Evolutionary conservation across 1,284 basidiomycete genomes (phyloP).

Genomic region (Cryptococcus sp.): DNA sequence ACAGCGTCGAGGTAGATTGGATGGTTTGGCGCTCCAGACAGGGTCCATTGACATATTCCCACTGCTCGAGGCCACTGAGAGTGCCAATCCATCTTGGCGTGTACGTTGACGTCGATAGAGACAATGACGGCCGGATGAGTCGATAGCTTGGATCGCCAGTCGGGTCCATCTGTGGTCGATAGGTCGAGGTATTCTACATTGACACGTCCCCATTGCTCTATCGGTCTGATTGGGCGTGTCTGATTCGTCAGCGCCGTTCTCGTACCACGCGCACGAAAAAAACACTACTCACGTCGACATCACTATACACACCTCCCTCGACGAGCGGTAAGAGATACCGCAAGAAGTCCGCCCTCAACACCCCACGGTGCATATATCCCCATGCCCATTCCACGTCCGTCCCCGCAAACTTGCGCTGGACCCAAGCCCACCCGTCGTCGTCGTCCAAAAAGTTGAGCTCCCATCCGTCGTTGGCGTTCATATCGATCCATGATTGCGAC

Average conservation of each 20-base stretch:
- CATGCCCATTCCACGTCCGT: conserved; percentile 39
- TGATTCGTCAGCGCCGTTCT: conserved; percentile 6
- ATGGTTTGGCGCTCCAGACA: conserved; percentile 41
- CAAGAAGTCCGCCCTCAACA: conserved; percentile 46
- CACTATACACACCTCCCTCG: conserved; percentile 46
- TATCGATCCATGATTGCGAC: conserved; percentile 19
- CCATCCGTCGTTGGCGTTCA: conserved; percentile 36
- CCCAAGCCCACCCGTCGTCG: conserved; percentile 32
- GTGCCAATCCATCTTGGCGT: conserved; percentile 23
- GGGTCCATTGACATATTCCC: conserved; percentile 47
- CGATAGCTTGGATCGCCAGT: conserved; percentile 17
- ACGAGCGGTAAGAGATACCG: conserved; percentile 46
- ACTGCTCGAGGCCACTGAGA: conserved; percentile 37
- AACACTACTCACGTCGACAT: conserved; percentile 37
- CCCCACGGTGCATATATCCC: conserved; percentile 38
- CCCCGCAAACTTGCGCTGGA: conserved; percentile 23
- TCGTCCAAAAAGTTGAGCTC: conserved; percentile 40
- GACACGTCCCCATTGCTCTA: conserved; percentile 36
- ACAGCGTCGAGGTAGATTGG: conserved; percentile 45
- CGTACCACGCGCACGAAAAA: not conserved
- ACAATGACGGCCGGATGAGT: conserved; percentile 40
- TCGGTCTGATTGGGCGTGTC: conserved; percentile 32
- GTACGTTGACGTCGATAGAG: conserved; percentile 47
- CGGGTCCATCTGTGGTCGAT: conserved; percentile 23
- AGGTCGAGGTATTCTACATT: conserved; percentile 28